These are phyloP conservation scores for Aspergillus udagawae DNA, from an alignment of 2,329 filamentous ascomycete genomes.

Conservation along the genomic window DNA sequence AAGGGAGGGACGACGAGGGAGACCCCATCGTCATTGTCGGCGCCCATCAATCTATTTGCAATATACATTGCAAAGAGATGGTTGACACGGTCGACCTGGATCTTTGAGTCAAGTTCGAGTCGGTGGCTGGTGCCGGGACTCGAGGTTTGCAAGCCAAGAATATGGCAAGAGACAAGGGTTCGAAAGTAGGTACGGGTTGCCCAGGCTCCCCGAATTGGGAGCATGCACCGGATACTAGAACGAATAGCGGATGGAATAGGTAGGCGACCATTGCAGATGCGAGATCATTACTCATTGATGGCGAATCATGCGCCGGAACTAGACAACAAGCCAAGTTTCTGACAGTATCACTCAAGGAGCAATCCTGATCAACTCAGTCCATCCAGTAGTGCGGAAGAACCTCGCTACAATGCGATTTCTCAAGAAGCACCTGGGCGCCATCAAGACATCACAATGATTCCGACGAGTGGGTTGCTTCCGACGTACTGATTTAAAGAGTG, in stretches of 20 bases:
- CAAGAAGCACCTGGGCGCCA: constrained; percentile 23
- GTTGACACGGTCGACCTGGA: constrained; percentile 65
- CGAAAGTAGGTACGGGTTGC: constrained; percentile 36
- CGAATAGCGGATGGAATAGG: constrained; percentile 11
- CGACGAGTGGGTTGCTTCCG: constrained; percentile 51
- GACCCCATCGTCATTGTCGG: constrained; percentile 41
- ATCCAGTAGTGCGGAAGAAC: constrained; percentile 44
- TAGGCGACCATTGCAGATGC: constrained; percentile 11
- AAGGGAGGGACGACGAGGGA: constrained; percentile 29
- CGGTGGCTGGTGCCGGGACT: constrained; percentile 52
- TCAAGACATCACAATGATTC: constrained; percentile 43
- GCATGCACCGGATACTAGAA: constrained; percentile 45
- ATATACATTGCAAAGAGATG: constrained; percentile 54
- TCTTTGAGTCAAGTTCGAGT: constrained; percentile 45
- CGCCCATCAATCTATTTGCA: constrained; percentile 55
- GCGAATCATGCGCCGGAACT: constrained; percentile 31
- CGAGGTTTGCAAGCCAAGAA: constrained; percentile 40
- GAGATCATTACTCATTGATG: constrained; percentile 14
- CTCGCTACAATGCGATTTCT: constrained; percentile 50
- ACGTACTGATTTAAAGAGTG: constrained; percentile 33
- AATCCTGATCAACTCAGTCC: constrained; percentile 29
- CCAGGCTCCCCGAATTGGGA: constrained; percentile 42
- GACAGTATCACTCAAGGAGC: constrained; percentile 21
- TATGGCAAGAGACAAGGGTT: constrained; percentile 24
- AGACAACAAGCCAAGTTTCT: constrained; percentile 34